phyloP scores from a whole-genome alignment of 129 eudicot species.

The Flaveria bidentis region DNA sequence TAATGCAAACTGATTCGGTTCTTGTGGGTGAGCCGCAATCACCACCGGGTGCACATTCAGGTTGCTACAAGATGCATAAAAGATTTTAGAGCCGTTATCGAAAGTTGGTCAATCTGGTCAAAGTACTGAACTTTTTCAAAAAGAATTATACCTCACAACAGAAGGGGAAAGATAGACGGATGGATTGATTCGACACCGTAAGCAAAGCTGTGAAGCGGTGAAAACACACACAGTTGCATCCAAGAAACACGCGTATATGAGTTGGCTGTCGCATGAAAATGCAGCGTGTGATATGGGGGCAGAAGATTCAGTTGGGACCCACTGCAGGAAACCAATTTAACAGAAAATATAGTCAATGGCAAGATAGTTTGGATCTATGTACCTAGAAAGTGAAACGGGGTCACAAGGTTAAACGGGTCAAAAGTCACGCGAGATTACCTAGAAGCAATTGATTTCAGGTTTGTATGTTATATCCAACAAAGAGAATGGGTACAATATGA shows the following conservation, averaged over 20 bases:
- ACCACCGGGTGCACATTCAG: constrained; percentile 81
- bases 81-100: neutral
- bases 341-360: neutral
- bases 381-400: neutral
- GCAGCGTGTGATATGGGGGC: constrained; percentile 89
- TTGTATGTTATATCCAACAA: too few species aligned
- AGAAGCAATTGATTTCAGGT: too few species aligned
- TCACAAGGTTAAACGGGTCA: too few species aligned
- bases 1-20: constrained; percentile 87
- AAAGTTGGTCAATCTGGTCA: constrained; percentile 1
- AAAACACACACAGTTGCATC: constrained; percentile 84
- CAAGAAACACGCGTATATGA: constrained; percentile 80
- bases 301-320: constrained; percentile 76
- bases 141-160: constrained; percentile 19
- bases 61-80: constrained; percentile 41
- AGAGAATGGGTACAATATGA: too few species aligned
- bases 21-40: constrained; percentile 95
- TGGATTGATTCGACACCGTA: constrained; percentile 79
- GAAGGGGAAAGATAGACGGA: constrained; percentile 62
- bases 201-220: constrained; percentile 69
- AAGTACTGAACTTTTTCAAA: neutral
- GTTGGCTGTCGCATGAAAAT: constrained; percentile 90
- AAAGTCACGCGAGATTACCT: too few species aligned
- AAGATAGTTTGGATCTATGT: neutral
- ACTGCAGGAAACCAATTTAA: constrained; percentile 38